Evolutionary conservation across 1,284 basidiomycete genomes (phyloP), one percentile per base, ranked within the genome.

Genomic region (Tetrapyrgos nigripes): DNA sequence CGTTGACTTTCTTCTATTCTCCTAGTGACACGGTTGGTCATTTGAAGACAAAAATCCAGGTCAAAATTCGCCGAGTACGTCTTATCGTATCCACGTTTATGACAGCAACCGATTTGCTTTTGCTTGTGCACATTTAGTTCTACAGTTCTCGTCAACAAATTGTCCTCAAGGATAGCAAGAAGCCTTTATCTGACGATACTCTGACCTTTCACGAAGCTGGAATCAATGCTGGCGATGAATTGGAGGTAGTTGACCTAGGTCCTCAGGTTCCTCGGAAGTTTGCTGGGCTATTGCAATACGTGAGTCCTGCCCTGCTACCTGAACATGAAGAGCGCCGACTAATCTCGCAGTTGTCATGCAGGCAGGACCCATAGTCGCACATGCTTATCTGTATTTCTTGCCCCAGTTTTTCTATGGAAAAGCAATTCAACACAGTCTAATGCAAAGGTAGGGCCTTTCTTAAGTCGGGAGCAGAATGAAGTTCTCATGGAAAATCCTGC

Each of bases 281-380:
- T 0, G 92, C 97, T 24, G 97, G 93, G 73, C 70, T 97, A 48
- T 80, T 92, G 55, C 95, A 97, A 94, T 97, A 97, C 67, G 95
- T 94, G 74, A 68, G 91, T 83, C 10, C 44, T n/a, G 19, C 3
- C n/a, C 29, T 50, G 33, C 11, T 13, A 35, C 26, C 5, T 14
- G 49, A 33, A n/a, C 19, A 40, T n/a, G 19, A 17, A 17, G 5
- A 9, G 17, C 64, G n/a, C 23, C 29, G 53, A 47, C 33, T 27
- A 52, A 53, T 27, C 19, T 44, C 19, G 13, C 6, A 40, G 13
- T 8, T 33, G 29, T 14, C 23, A 51, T 51, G 4, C 59, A 97
- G 95, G 78, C 80, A 53, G 97, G 97, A 2, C 97, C 97, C 0
- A 82, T 99, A 55, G 62, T 98, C 67, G 91, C 99, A 67, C 96